phyloP scores from a whole-genome alignment of 2,329 filamentous ascomycete genomes.

The Aspergillus fumigatus region DNA sequence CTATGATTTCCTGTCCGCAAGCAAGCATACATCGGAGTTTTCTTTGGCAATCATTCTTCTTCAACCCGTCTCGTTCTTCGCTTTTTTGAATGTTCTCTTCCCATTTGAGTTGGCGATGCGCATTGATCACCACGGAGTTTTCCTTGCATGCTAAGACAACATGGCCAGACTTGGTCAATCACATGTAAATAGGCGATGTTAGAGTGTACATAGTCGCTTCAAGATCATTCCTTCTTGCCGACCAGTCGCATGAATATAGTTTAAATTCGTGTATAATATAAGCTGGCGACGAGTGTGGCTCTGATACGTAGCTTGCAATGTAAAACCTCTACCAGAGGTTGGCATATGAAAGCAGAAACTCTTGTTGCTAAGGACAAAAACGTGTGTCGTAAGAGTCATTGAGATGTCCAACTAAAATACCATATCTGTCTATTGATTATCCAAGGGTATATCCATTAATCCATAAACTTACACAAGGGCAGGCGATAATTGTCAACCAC shows the following conservation, averaged over 20 bases:
- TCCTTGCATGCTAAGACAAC: background rate
- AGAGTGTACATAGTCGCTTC: background rate
- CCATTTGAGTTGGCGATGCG: background rate
- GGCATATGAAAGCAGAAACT: background rate
- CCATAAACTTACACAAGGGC: constrained; percentile 39
- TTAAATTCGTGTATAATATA: too few species aligned
- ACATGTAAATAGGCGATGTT: background rate
- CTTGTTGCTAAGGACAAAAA: background rate
- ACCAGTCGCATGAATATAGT: too few species aligned
- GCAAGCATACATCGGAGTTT: background rate
- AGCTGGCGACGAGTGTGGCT: too few species aligned
- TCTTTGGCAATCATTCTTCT: background rate
- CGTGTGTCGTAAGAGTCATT: background rate
- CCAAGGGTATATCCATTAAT: constrained; percentile 13
- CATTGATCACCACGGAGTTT: background rate
- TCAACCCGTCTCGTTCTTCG: background rate
- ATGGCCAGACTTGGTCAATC: background rate
- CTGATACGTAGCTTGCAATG: background rate
- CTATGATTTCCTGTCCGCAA: background rate
- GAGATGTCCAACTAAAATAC: background rate
- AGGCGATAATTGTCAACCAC: constrained; percentile 59
- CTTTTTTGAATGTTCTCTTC: background rate
- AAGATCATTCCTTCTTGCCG: background rate
- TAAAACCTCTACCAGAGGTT: background rate
- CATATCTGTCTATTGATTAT: background rate